A percentile compares a stretch with the other conserved stretches of the same genome.
phyloP scores from a whole-genome alignment of 441 rosid species.

The Populus hybrid region DNA sequence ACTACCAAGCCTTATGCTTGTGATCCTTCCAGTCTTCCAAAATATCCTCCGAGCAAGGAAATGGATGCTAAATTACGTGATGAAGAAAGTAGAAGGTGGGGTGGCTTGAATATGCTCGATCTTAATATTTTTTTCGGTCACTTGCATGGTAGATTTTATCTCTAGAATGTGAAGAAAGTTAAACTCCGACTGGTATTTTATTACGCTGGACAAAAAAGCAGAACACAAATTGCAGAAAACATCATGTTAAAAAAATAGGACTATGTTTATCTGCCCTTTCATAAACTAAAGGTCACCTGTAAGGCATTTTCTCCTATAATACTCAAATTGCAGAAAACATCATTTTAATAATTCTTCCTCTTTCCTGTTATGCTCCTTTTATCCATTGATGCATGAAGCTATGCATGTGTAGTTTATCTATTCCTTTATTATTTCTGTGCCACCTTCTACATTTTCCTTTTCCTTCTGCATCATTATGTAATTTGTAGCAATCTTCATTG shows the following conservation, averaged over 20 bases:
- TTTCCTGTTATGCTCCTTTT: background rate
- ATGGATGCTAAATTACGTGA: constrained; percentile 88
- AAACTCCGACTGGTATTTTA: background rate
- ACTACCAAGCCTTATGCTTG: constrained; percentile 75
- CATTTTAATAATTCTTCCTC: background rate
- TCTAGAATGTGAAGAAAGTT: background rate
- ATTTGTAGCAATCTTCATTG: constrained; percentile 14
- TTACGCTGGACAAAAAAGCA: background rate
- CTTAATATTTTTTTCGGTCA: background rate
- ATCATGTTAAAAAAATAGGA: too few species aligned
- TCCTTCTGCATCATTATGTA: constrained; percentile 8
- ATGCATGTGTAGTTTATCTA: background rate
- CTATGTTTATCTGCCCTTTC: background rate
- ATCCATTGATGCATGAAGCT: background rate
- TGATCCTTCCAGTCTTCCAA: constrained; percentile 88
- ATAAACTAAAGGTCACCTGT: background rate
- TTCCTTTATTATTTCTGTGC: background rate
- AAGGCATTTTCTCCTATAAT: background rate
- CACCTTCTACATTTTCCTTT: background rate
- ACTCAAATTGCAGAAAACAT: background rate
- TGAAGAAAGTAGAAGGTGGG: constrained; percentile 85
- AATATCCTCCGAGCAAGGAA: constrained; percentile 93
- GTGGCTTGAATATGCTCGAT: constrained; percentile 5
- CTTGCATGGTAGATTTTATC: background rate
- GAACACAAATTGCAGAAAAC: constrained; percentile 1